Conservation (phyloP, 1,284 basidiomycete species). For the Fomitopsis pinicola region DNA sequence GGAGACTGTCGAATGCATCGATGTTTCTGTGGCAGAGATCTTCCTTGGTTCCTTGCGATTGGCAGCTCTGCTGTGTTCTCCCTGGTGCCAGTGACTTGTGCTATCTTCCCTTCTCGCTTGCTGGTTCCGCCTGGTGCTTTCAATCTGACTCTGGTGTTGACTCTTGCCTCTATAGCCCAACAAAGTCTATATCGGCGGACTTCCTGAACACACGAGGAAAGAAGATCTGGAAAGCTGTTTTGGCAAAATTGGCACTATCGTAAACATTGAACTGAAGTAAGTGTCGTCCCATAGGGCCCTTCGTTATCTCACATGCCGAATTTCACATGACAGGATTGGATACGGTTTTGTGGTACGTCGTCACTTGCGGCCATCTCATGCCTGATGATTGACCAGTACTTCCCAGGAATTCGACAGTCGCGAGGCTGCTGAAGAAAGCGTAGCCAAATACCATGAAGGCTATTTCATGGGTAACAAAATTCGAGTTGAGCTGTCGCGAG, state of each 20-base stretch:
- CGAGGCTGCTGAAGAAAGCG: constrained; percentile 79
- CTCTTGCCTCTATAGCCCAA: constrained; percentile 69
- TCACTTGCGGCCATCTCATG: neutral
- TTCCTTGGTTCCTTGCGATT: neutral
- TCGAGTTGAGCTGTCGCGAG: constrained; percentile 77
- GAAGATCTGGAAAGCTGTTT: constrained; percentile 82
- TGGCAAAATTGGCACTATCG: constrained; percentile 75
- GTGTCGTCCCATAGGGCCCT: constrained; percentile 27
- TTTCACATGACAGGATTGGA: constrained; percentile 49
- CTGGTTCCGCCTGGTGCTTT: constrained; percentile 24
- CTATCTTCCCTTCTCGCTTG: constrained; percentile 9
- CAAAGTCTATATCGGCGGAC: constrained; percentile 85
- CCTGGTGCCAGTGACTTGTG: constrained; percentile 6
- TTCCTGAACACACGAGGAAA: constrained; percentile 78
- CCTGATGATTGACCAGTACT: neutral
- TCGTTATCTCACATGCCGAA: neutral
- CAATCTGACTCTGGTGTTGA: constrained; percentile 58
- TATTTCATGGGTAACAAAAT: constrained; percentile 88
- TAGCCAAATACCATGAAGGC: constrained; percentile 81
- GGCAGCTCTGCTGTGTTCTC: neutral
- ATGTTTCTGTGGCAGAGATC: neutral
- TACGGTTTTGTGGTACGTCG: constrained; percentile 81
- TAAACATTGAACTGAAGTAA: constrained; percentile 78
- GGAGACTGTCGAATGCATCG: neutral
- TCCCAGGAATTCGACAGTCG: constrained; percentile 74